Base-by-base conservation (phyloP, 352 stramenopile species). In the Globisporangium orthogonon region DNA sequence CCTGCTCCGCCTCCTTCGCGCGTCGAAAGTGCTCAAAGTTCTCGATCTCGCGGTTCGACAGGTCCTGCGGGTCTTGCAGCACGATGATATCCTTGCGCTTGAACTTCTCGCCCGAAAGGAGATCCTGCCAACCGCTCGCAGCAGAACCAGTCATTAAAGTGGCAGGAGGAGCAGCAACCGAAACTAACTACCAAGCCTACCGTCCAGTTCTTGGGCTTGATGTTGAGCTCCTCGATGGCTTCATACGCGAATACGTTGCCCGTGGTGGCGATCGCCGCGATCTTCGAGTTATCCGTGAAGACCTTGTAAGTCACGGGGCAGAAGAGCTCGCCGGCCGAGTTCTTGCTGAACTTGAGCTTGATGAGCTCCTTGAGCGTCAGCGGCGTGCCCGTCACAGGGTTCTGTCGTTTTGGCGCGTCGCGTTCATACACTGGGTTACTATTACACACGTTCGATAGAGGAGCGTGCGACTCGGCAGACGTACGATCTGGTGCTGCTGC, bases 171-270 rank as follows among this genome's bases (percentile, higher is more conserved):
- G n/a, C 13, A 53, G 4, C 17, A 31, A 23, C 46, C 28, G 33
- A 7, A 23, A 23, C 23, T 23, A 23, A 23, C 23, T 23, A 23
- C 33, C 4, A 35, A 66, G 35, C 39, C 5, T 28, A 91, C 82
- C 49, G 83, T 83, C 75, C 91, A 98, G 77, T 98, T 98, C 69
- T 99, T 99, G 6, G 91, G 61, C 71, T 98, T 99, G 65, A 99
- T 85, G 73, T 99, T 99, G 28, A 99, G 87, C 72, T 99, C 97
- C 41, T 98, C 76, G 51, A 99, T 88, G 5, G 96, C 96, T 50
- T 99, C 95, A 57, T 97, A 98, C 33, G 88, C 89, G 61, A 97
- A 99, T 13, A 99, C 97, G 72, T 99, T 98, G n/a, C 83, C 82
- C 7, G 82, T 93, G 3, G 83, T 78, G 15, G 77, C 77, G 44